phyloP scores from a whole-genome alignment of 768 basidiomycete genomes.

The Tylopilus subfusipes region DNA sequence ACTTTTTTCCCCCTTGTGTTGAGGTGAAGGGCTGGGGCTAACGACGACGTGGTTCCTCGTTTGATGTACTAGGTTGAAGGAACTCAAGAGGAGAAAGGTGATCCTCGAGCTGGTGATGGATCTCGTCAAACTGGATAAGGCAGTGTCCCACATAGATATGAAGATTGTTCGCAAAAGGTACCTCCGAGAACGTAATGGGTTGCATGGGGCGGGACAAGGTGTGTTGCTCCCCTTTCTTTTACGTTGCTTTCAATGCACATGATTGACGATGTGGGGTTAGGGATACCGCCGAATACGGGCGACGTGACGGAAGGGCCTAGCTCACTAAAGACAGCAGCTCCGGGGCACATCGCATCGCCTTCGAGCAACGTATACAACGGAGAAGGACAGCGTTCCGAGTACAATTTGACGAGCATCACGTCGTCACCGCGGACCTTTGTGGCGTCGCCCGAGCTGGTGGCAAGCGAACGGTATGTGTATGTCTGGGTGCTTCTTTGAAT shows the following conservation, averaged over 20 bases:
- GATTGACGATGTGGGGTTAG: constrained; percentile 30
- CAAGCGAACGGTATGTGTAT: neutral
- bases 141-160: constrained; percentile 70
- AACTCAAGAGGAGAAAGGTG: constrained; percentile 70
- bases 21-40: neutral
- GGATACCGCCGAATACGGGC: constrained; percentile 68
- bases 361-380: constrained; percentile 1
- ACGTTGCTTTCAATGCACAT: neutral
- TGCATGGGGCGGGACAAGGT: constrained; percentile 28
- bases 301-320: neutral
- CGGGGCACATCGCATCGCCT: constrained; percentile 42
- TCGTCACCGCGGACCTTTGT: neutral
- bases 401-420: constrained; percentile 2
- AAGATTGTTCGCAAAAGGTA: constrained; percentile 70
- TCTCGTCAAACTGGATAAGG: constrained; percentile 80
- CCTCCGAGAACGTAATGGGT: constrained; percentile 43
- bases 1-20: neutral
- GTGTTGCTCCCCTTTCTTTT: neutral
- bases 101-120: constrained; percentile 79
- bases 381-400: neutral
- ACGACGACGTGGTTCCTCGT: neutral
- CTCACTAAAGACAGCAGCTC: too few relatives aligned
- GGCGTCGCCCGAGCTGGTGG: neutral
- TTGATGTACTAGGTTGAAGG: constrained; percentile 57
- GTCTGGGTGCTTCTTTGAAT: neutral